phyloP scores from a whole-genome alignment of 352 stramenopile species.

The Aphanomyces cochlioides region DNA sequence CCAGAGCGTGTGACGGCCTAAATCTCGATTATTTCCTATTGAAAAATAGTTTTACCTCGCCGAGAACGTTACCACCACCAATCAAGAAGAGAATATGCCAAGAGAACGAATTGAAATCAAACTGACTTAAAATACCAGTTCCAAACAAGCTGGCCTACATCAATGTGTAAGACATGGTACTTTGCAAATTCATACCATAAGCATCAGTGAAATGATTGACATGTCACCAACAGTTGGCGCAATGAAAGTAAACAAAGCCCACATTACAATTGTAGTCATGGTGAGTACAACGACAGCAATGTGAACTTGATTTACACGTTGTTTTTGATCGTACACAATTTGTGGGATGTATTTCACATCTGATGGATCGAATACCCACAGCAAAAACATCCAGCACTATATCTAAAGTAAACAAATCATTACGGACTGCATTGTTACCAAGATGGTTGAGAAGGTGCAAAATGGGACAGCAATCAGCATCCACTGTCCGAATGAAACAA shows the following conservation, averaged over 20 bases:
- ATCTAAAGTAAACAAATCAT: background rate
- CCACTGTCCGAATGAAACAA: conserved; percentile 88
- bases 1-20: conserved; percentile 81
- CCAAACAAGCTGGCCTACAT: conserved; percentile 82
- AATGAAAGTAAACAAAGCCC: conserved; percentile 84
- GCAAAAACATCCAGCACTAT: conserved; percentile 85
- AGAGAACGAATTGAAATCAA: conserved; percentile 93
- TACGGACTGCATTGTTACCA: conserved; percentile 45
- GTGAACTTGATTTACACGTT: conserved; percentile 85
- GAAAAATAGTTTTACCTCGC: conserved; percentile 52
- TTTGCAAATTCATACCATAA: conserved; percentile 65
- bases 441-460: conserved; percentile 76
- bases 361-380: conserved; percentile 80
- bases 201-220: conserved; percentile 88
- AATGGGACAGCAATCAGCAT: conserved; percentile 88
- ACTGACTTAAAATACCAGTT: conserved; percentile 84
- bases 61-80: conserved; percentile 87
- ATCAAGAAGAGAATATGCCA: conserved; percentile 93
- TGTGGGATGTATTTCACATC: conserved; percentile 89
- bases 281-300: conserved; percentile 87
- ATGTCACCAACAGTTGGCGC: conserved; percentile 87
- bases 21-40: background rate
- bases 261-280: conserved; percentile 87
- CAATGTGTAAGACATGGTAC: background rate
- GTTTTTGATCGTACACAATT: conserved; percentile 89